A percentile compares a stretch with the other conserved stretches of the same genome.
phyloP scores from a whole-genome alignment of 2,329 filamentous ascomycete species.

The Aureobasidium sp. region DNA sequence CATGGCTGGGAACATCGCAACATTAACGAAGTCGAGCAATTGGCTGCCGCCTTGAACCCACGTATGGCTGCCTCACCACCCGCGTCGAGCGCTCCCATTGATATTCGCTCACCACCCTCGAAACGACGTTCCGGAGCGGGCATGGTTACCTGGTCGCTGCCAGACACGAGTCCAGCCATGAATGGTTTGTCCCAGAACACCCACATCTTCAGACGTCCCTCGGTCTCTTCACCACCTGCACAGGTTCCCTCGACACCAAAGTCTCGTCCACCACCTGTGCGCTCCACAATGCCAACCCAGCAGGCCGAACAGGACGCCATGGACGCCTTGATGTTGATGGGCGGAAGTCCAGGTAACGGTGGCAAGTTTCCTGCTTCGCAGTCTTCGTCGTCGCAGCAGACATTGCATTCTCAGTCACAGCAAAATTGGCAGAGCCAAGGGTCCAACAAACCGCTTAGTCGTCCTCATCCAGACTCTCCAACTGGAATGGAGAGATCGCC shows the following conservation, averaged over 20 bases:
- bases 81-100: not conserved
- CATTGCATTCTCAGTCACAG: not conserved
- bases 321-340: constrained; percentile 74
- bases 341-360: constrained; percentile 27
- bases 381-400: constrained; percentile 1
- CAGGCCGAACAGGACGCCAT: constrained; percentile 73
- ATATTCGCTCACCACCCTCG: constrained; percentile 23
- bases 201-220: constrained; percentile 17
- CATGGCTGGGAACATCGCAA: constrained; percentile 78
- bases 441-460: not conserved
- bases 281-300: constrained; percentile 61
- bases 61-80: constrained; percentile 15
- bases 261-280: constrained; percentile 44
- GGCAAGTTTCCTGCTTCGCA: constrained; percentile 3
- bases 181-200: constrained; percentile 19
- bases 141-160: not conserved
- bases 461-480: not conserved
- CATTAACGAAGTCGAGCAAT: constrained; percentile 68
- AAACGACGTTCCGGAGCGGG: constrained; percentile 29
- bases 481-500: not conserved
- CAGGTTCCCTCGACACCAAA: constrained; percentile 28
- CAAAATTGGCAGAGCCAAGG: not conserved
- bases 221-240: constrained; percentile 6
- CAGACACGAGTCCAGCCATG: constrained; percentile 10
- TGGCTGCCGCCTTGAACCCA: constrained; percentile 53